These are phyloP conservation scores for Nemania sp. DNA, from an alignment of 2,329 filamentous ascomycete species.

Conservation along the genomic window DNA sequence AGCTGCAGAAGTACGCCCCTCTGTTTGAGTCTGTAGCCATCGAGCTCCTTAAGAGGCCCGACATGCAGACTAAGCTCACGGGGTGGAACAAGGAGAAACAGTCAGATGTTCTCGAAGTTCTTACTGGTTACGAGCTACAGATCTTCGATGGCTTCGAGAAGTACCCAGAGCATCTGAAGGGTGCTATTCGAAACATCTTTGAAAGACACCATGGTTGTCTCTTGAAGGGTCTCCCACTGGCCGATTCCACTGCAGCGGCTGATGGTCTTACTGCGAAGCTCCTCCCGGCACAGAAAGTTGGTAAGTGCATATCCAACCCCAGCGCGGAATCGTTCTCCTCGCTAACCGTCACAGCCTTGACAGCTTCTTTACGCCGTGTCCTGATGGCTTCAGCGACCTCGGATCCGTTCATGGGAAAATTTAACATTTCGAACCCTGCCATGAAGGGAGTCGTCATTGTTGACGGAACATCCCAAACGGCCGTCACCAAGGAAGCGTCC, in stretches of 20 bases:
- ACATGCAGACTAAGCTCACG: constrained; percentile 24
- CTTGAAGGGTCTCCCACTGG: constrained; percentile 2
- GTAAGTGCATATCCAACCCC: constrained; percentile 6
- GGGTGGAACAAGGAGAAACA: constrained; percentile 25
- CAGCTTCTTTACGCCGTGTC: background rate
- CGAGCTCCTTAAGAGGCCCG: constrained; percentile 16
- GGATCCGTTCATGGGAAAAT: constrained; percentile 23
- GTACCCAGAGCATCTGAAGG: constrained; percentile 19
- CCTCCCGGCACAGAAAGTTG: background rate
- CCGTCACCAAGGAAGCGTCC: constrained; percentile 6
- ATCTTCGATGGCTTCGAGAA: constrained; percentile 22
- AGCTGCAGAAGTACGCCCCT: background rate
- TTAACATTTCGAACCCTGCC: constrained; percentile 15
- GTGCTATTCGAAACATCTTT: constrained; percentile 27
- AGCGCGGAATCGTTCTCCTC: background rate
- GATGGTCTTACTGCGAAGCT: background rate
- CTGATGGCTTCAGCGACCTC: background rate
- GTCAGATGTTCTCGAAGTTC: constrained; percentile 27
- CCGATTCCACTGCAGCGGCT: background rate
- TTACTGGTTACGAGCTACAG: constrained; percentile 24
- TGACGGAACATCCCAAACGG: constrained; percentile 30
- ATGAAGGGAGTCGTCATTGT: constrained; percentile 32
- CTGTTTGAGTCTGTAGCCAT: constrained; percentile 30
- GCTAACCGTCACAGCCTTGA: background rate
- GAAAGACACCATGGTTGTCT: constrained; percentile 19